Percentiles rank a stretch among this genome's conserved stretches.
These are phyloP conservation scores for Achlya hypogyna DNA, from an alignment of 352 stramenopile species.

Conservation along the genomic window DNA sequence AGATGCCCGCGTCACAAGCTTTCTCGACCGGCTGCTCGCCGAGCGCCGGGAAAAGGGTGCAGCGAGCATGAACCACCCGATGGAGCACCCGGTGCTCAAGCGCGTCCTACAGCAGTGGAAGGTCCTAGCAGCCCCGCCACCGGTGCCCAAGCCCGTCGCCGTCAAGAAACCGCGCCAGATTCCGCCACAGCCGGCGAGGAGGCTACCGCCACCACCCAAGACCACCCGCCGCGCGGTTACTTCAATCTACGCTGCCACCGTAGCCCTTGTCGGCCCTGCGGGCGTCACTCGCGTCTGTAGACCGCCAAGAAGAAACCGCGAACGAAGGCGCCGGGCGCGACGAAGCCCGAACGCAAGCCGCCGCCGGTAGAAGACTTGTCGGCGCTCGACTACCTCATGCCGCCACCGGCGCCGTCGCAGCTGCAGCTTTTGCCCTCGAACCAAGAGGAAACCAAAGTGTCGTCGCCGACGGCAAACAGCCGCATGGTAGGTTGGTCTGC, in stretches of 20 bases:
- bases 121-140: not conserved
- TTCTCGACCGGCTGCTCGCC: conserved; percentile 10
- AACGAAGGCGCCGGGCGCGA: not conserved
- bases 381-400: conserved; percentile 12
- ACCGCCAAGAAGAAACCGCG: not conserved
- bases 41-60: not conserved
- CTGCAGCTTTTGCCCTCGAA: conserved; percentile 12
- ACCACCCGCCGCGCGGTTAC: not conserved
- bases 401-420: not conserved
- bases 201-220: not conserved
- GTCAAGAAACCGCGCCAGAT: not conserved
- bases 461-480: not conserved
- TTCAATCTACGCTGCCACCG: not conserved
- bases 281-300: not conserved
- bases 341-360: not conserved
- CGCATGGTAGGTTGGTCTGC: not conserved
- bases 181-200: not conserved
- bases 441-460: not conserved
- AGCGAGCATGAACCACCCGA: conserved; percentile 14
- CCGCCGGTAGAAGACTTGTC: not conserved
- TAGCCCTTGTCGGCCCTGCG: not conserved
- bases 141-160: not conserved
- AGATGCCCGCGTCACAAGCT: conserved; percentile 11
- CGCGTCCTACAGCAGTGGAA: conserved; percentile 1
- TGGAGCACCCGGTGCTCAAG: conserved; percentile 15